Evolutionary conservation across 768 basidiomycete genomes (phyloP).

Genomic region (Trametes cubensis): DNA sequence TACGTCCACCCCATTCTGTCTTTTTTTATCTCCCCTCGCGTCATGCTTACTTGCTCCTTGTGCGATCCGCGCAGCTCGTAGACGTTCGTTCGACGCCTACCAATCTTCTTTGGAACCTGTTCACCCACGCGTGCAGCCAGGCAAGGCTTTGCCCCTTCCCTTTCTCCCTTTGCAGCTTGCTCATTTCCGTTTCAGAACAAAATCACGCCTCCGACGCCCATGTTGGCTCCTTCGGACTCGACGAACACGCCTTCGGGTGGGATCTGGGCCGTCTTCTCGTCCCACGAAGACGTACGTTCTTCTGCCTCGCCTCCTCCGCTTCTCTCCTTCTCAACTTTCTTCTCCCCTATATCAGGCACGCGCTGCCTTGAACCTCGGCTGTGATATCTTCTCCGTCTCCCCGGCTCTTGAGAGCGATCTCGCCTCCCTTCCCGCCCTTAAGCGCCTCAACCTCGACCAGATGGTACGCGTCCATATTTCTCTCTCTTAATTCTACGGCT

Average conservation of each 20-base stretch:
- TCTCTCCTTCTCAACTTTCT: neutral
- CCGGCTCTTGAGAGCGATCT: constrained; percentile 33
- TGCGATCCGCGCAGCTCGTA: constrained; percentile 8
- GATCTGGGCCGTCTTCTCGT: constrained; percentile 19
- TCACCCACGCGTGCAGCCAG: constrained; percentile 19
- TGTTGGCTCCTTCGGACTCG: constrained; percentile 5
- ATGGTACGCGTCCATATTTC: constrained; percentile 2
- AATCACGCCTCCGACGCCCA: constrained; percentile 7
- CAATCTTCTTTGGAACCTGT: constrained; percentile 22
- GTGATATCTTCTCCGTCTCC: constrained; percentile 25
- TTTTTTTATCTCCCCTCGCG: neutral
- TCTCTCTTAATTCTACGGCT: neutral
- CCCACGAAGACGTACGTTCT: constrained; percentile 17
- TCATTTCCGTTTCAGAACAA: constrained; percentile 10
- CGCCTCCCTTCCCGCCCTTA: constrained; percentile 25
- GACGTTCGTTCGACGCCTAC: constrained; percentile 20
- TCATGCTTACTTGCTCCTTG: neutral
- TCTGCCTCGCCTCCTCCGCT: neutral
- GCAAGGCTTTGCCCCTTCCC: neutral
- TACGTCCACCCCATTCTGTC: neutral
- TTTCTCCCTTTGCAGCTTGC: neutral
- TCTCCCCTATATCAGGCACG: constrained; percentile 24
- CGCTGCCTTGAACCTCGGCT: constrained; percentile 25
- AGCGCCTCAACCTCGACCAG: constrained; percentile 13
- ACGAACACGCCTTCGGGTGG: neutral